Evolutionary conservation across 805 yeast genomes (phyloP).

Genomic region (Yarrowia sp.): DNA sequence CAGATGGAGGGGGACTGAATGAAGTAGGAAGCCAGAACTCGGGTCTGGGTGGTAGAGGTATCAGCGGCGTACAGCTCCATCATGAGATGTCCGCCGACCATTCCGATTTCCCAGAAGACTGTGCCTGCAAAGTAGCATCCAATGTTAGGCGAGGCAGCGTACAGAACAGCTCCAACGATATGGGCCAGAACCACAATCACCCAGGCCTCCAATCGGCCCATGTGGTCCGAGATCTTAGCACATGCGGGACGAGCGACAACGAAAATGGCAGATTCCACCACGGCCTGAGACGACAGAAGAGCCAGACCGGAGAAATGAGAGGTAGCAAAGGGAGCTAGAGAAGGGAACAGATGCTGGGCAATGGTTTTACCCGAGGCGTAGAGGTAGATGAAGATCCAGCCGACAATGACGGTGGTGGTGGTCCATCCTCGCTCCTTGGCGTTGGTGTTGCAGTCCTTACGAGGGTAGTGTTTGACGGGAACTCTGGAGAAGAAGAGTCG

Average conservation of each 20-base stretch:
- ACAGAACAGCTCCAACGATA: slow-evolving; percentile 29
- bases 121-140: slow-evolving; percentile 36
- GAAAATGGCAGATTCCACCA: slow-evolving; percentile 34
- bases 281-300: slow-evolving; percentile 33
- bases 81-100: slow-evolving; percentile 36
- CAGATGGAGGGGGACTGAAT: slow-evolving; percentile 28
- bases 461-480: slow-evolving; percentile 22
- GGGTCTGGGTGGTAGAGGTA: slow-evolving; percentile 24
- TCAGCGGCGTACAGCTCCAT: slow-evolving; percentile 32
- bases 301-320: slow-evolving; percentile 30
- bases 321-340: slow-evolving; percentile 29
- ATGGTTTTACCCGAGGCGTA: slow-evolving; percentile 29
- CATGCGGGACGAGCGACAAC: slow-evolving; percentile 30
- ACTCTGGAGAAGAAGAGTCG: slow-evolving; percentile 15
- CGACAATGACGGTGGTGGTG: slow-evolving; percentile 26
- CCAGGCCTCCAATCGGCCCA: slow-evolving; percentile 36
- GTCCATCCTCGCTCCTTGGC: slow-evolving; percentile 39
- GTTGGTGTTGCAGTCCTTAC: slow-evolving; percentile 23
- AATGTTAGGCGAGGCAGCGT: slow-evolving; percentile 26
- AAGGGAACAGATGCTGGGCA: slow-evolving; percentile 35
- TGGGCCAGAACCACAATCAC: slow-evolving; percentile 16
- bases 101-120: slow-evolving; percentile 33
- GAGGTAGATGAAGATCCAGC: slow-evolving; percentile 34
- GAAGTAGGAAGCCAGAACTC: slow-evolving; percentile 30
- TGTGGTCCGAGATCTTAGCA: slow-evolving; percentile 26